Evolutionary conservation across 2,329 filamentous ascomycete genomes (phyloP).

Genomic region (Colletotrichum tropicale): DNA sequence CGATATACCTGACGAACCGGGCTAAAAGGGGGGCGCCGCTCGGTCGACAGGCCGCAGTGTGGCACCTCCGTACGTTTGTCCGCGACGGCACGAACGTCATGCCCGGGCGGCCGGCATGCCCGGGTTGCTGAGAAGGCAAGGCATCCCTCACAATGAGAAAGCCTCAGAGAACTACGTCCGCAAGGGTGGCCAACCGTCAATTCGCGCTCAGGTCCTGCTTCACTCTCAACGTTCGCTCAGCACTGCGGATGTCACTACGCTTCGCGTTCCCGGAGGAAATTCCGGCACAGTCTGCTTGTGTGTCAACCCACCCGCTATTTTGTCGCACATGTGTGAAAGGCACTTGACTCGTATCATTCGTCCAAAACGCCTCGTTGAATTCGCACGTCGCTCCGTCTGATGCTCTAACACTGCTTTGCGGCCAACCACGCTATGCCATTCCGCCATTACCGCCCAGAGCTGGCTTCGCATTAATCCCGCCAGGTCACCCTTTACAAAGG

Average conservation of each 20-base stretch:
- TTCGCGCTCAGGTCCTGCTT: not conserved
- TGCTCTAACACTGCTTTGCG: not conserved
- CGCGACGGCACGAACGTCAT: not conserved
- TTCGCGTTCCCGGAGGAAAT: not conserved
- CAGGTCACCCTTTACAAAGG: not conserved
- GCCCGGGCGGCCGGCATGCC: conserved; percentile 4
- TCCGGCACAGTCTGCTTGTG: not conserved
- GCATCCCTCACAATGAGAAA: not conserved
- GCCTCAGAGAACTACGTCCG: not conserved
- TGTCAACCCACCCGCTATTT: not conserved
- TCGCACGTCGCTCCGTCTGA: not conserved
- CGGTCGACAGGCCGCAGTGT: not conserved
- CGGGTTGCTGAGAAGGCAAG: not conserved
- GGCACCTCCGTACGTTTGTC: conserved; percentile 8
- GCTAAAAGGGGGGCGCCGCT: not conserved
- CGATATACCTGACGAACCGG: not conserved
- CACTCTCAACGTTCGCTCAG: not conserved
- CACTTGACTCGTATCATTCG: not conserved
- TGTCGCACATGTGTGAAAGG: too few relatives aligned
- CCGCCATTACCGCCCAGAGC: not conserved
- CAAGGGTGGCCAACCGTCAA: not conserved
- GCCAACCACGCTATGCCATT: not conserved
- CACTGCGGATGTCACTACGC: not conserved
- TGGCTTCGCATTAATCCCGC: not conserved
- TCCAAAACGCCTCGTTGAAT: not conserved